Conservation (phyloP, 257 asterid genomes). For the Voacanga thouarsii region DNA sequence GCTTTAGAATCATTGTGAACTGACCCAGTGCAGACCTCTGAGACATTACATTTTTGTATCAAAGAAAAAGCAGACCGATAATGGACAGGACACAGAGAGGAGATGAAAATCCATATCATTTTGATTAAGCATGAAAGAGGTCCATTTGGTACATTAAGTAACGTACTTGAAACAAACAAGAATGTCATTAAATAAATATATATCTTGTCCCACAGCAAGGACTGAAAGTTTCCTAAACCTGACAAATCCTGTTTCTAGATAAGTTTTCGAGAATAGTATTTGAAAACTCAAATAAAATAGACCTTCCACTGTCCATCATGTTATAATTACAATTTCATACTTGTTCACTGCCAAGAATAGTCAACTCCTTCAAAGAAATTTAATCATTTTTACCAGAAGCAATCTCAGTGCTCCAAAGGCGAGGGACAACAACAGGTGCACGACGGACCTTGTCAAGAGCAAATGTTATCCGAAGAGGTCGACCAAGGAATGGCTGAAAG, state of each 20-base stretch:
- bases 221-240: neutral
- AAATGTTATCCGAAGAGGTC: slow-evolving; percentile 44
- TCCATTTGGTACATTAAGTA: too few relatives aligned
- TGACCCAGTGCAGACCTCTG: too few relatives aligned
- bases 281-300: neutral
- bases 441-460: slow-evolving; percentile 49
- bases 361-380: neutral
- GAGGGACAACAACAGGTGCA: slow-evolving; percentile 47
- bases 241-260: neutral
- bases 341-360: neutral
- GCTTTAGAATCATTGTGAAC: too few relatives aligned
- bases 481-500: slow-evolving; percentile 44
- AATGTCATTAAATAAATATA: too few relatives aligned
- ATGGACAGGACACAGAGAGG: too few relatives aligned
- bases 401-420: slow-evolving; percentile 13
- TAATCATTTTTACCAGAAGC: neutral
- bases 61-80: too few relatives aligned
- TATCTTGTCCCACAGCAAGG: neutral
- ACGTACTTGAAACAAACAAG: too few relatives aligned
- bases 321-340: neutral
- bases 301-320: neutral
- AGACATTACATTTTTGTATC: too few relatives aligned
- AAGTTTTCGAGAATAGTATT: neutral
- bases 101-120: too few relatives aligned
- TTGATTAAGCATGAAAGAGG: too few relatives aligned